Base-by-base conservation (phyloP, 148 eudicot species). In the Camellia granthamiana region DNA sequence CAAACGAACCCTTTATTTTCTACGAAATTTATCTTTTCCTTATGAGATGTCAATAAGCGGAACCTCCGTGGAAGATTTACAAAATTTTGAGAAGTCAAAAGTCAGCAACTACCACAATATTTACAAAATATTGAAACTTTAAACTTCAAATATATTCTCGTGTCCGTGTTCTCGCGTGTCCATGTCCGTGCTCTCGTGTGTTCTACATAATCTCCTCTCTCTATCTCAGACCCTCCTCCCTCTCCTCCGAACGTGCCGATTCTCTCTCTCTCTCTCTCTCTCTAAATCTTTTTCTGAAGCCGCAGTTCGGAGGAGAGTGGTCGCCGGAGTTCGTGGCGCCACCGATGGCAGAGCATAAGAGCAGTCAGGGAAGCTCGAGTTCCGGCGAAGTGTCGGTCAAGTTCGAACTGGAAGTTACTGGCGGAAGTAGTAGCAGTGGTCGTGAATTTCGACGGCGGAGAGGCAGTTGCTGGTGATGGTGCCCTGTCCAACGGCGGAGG, bases 341-440 rank as follows among this genome's bases (percentile, higher is more conserved):
- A 23, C 61, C 58, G 63, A 80, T 62, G 81, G 77, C 73, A 38
- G 84, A 82, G 43, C 77, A 42, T 30, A 51, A 54, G n/a, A 51
- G 44, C 69, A 74, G 38, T 38, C 74, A 69, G 23, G 66, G 16
- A n/a, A 71, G 78, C 42, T 77, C 80, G 42, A 75, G 84, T 72
- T 75, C 89, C 74, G 70, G 65, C 12, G 86, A 78, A 67, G 86
- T 79, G 41, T 49, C 89, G 47, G 78, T 75, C 18, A 69, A 70
- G 74, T 51, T 75, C 56, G 82, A 78, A 7, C 54, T 16, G 2
- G 84, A 81, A 46, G 74, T 19, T 61, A 44, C 64, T n/a, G 78
- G 59, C 43, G 76, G 49, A 38, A 42, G 77, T 71, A 46, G 60
- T 42, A 65, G 72, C 5, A 47, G 74, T 75, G 80, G 58, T 23